phyloP scores from a whole-genome alignment of 2,329 filamentous ascomycete genomes.

The Nigrospora sphaerica region DNA sequence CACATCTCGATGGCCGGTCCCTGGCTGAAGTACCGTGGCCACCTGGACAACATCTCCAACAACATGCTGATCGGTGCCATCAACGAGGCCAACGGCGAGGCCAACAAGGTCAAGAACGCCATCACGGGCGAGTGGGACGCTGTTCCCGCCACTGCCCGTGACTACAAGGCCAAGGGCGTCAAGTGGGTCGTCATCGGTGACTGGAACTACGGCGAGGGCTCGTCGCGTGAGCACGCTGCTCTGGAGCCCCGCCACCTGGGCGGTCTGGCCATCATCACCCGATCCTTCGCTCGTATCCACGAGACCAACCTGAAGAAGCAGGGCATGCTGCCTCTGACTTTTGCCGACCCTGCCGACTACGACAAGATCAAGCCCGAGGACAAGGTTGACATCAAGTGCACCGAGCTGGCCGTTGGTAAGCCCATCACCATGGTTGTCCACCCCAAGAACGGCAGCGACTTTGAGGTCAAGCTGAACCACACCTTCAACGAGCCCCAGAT shows the following conservation, averaged over 20 bases:
- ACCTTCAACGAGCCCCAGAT: conserved; percentile 98
- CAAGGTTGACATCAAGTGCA: conserved; percentile 82
- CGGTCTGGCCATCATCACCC: conserved; percentile 92
- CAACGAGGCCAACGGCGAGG: conserved; percentile 92
- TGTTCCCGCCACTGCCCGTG: conserved; percentile 88
- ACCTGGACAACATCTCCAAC: conserved; percentile 99
- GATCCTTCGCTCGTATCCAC: conserved; percentile 97
- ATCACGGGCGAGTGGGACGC: conserved; percentile 77
- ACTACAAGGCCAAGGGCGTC: conserved; percentile 97
- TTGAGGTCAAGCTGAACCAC: conserved; percentile 79
- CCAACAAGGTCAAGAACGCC: conserved; percentile 94
- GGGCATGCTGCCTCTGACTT: conserved; percentile 98
- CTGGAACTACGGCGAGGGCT: conserved; percentile 99
- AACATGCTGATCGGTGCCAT: conserved; percentile 98
- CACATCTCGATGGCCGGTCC: conserved; percentile 97
- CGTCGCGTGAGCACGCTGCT: conserved; percentile 95
- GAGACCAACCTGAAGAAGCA: conserved; percentile 99
- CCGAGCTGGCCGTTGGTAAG: conserved; percentile 85
- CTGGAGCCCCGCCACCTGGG: conserved; percentile 96
- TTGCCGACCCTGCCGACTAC: conserved; percentile 90
- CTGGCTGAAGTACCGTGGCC: conserved; percentile 98
- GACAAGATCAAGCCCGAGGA: conserved; percentile 93
- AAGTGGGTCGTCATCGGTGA: conserved; percentile 97
- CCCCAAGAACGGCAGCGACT: conserved; percentile 73
- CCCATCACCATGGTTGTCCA: conserved; percentile 88